Conservation (phyloP, 2,329 filamentous ascomycete species). For the Ophiostoma fasciatum region DNA sequence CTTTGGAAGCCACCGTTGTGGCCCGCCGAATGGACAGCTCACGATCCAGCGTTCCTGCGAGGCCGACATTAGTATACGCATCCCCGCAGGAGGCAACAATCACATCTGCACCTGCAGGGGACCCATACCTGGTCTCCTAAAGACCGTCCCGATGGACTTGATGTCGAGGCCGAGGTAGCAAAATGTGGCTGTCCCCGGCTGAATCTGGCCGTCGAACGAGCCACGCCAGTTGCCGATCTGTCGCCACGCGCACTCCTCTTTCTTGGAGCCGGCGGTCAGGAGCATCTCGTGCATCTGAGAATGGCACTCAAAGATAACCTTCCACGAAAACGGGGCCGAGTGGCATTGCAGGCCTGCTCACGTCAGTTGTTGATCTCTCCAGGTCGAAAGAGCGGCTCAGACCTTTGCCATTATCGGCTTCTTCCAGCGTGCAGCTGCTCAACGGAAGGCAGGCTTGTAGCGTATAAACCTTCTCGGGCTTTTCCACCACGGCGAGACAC, state of each 20-base stretch:
- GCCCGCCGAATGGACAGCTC: slow-evolving; percentile 67
- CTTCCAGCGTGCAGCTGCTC: slow-evolving; percentile 49
- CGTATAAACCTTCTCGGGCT: slow-evolving; percentile 51
- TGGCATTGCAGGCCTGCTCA: slow-evolving; percentile 67
- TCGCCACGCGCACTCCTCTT: slow-evolving; percentile 72
- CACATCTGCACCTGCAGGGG: neutral
- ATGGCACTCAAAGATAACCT: slow-evolving; percentile 66
- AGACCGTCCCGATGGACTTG: slow-evolving; percentile 58
- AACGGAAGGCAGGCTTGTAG: slow-evolving; percentile 63
- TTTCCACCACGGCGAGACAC: slow-evolving; percentile 55
- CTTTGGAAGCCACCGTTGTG: slow-evolving; percentile 55
- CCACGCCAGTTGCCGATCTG: slow-evolving; percentile 42
- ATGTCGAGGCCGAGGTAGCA: slow-evolving; percentile 56
- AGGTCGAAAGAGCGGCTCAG: slow-evolving; percentile 6
- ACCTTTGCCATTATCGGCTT: slow-evolving; percentile 63
- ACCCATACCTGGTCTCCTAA: slow-evolving; percentile 52
- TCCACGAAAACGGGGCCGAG: slow-evolving; percentile 80
- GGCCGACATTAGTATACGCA: too few species aligned
- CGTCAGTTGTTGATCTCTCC: slow-evolving; percentile 1
- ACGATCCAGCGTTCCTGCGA: slow-evolving; percentile 43
- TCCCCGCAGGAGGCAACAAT: neutral
- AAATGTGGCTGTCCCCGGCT: slow-evolving; percentile 34
- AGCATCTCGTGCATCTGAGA: slow-evolving; percentile 71
- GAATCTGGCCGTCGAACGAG: slow-evolving; percentile 31
- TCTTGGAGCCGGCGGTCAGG: slow-evolving; percentile 68